Percentiles rank a stretch among this genome's conserved stretches.
Conservation (phyloP, 805 yeast genomes). For the Suhomyces vadensis region DNA sequence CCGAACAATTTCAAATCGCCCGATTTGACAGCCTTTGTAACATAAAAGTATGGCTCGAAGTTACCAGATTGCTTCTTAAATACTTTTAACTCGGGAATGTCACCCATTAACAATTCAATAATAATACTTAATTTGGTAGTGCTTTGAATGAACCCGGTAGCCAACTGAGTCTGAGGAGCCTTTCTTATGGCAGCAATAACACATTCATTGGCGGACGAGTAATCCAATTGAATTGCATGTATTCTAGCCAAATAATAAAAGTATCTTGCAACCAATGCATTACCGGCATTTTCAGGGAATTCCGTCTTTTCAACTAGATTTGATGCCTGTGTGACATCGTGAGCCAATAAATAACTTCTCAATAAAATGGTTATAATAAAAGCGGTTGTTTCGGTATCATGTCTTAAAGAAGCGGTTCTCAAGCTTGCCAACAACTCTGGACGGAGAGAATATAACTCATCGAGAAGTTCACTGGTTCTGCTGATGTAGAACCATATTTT, state of each 20-base stretch:
- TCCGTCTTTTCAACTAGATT: slow-evolving; percentile 86
- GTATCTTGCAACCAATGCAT: slow-evolving; percentile 88
- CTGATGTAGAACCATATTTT: slow-evolving; percentile 91
- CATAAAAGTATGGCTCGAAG: slow-evolving; percentile 78
- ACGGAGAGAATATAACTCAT: slow-evolving; percentile 58
- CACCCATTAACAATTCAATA: slow-evolving; percentile 93
- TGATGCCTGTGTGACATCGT: slow-evolving; percentile 84
- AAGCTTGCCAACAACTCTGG: slow-evolving; percentile 70
- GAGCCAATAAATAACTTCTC: slow-evolving; percentile 73
- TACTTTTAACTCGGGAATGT: slow-evolving; percentile 84
- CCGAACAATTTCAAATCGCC: slow-evolving; percentile 88
- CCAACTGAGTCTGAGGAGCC: slow-evolving; percentile 86
- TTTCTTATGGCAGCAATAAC: slow-evolving; percentile 94
- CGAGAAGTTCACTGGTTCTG: slow-evolving; percentile 68
- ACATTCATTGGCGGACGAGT: slow-evolving; percentile 85
- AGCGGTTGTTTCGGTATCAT: slow-evolving; percentile 90
- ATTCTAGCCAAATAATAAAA: slow-evolving; percentile 89
- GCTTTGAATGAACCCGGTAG: slow-evolving; percentile 84
- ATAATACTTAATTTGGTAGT: slow-evolving; percentile 86
- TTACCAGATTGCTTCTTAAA: slow-evolving; percentile 63
- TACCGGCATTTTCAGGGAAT: slow-evolving; percentile 82
- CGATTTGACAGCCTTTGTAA: slow-evolving; percentile 86
- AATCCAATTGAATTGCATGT: slow-evolving; percentile 88
- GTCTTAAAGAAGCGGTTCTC: slow-evolving; percentile 87
- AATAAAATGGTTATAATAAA: slow-evolving; percentile 80